Evolutionary conservation across 2,329 filamentous ascomycete genomes (phyloP).

Genomic region (Chaetomium sp.): DNA sequence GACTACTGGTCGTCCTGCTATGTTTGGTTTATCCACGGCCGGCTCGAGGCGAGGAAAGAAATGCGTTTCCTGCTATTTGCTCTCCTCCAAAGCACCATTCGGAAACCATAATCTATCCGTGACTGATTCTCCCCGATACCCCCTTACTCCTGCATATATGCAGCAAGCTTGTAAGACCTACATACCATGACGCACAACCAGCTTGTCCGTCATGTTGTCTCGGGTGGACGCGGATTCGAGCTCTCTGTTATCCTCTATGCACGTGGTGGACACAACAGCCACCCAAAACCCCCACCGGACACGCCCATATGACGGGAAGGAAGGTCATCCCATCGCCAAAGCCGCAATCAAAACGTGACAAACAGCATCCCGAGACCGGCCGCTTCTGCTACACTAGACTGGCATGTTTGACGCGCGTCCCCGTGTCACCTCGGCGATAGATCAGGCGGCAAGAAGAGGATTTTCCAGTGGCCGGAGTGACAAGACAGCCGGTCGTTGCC

Average conservation of each 20-base stretch:
- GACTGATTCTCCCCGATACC: background rate
- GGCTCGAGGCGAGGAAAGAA: background rate
- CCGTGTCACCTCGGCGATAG: background rate
- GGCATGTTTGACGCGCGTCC: conserved; percentile 7
- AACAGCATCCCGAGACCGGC: conserved; percentile 7
- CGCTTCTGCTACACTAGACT: background rate
- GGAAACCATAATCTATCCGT: background rate
- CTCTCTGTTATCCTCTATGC: background rate
- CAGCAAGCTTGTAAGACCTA: background rate
- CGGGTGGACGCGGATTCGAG: conserved; percentile 2
- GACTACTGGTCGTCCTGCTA: background rate
- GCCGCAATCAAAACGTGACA: background rate
- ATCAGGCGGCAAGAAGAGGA: background rate
- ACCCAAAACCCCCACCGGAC: background rate
- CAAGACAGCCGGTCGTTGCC: background rate
- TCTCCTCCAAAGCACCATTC: background rate
- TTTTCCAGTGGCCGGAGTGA: background rate
- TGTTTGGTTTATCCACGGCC: background rate
- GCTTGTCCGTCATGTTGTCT: background rate
- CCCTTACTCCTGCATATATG: background rate
- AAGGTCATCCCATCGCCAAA: background rate
- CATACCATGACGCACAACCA: background rate
- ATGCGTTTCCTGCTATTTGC: background rate
- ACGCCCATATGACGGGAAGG: background rate
- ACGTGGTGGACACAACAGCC: background rate